phyloP scores from a whole-genome alignment of 805 yeast genomes.

The Candida schatavii region DNA sequence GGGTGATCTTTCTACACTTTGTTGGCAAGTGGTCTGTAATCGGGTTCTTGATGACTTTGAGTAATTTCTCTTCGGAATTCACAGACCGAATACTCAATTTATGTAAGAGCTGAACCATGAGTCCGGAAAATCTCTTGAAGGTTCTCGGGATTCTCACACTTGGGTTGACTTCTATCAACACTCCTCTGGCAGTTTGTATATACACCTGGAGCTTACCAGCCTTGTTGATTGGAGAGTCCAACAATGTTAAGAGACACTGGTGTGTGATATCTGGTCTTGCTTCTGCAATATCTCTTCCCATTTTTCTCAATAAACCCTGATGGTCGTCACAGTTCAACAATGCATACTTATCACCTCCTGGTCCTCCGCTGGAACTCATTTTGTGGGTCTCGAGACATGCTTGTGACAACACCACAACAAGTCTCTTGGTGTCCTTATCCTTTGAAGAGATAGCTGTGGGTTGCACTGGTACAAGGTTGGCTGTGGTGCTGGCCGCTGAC shows the following conservation, averaged over 20 bases:
- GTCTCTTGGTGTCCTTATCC: constrained; percentile 82
- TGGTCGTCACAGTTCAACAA: constrained; percentile 96
- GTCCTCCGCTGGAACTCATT: constrained; percentile 71
- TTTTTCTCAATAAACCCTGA: constrained; percentile 89
- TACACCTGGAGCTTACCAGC: constrained; percentile 97
- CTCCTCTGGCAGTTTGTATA: constrained; percentile 93
- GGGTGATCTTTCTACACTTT: constrained; percentile 89
- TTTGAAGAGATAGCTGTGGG: constrained; percentile 78
- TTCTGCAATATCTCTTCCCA: constrained; percentile 96
- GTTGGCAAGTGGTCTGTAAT: constrained; percentile 95
- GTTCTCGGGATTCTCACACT: constrained; percentile 97
- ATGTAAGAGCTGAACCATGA: constrained; percentile 95
- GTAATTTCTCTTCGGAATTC: constrained; percentile 88
- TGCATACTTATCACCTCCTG: constrained; percentile 86
- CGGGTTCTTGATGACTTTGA: constrained; percentile 95
- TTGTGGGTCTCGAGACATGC: constrained; percentile 96
- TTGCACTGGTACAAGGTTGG: constrained; percentile 82
- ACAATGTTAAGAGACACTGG: constrained; percentile 88
- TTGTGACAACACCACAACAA: constrained; percentile 91
- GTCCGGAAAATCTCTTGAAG: constrained; percentile 93
- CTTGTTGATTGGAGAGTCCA: constrained; percentile 97
- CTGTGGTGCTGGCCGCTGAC: constrained; percentile 24
- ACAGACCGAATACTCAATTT: constrained; percentile 91
- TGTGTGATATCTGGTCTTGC: constrained; percentile 99
- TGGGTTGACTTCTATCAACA: constrained; percentile 93